Percentiles rank a stretch among this genome's conserved stretches.
Conservation (phyloP, 306 rosid species). For the Medicago arabica region DNA sequence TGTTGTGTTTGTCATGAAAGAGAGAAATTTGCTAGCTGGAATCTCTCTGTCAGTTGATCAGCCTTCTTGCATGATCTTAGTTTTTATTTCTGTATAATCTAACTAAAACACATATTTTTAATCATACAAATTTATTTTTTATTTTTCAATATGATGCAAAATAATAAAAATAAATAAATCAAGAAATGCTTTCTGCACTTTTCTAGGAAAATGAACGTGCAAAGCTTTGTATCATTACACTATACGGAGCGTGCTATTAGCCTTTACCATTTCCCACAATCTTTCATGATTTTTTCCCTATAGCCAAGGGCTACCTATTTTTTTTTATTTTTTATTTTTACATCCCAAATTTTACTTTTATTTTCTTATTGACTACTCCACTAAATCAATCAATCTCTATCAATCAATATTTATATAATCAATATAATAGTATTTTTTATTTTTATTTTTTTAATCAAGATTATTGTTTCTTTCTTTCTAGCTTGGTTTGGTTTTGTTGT, state of each 20-base stretch:
- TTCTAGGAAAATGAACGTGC: slow-evolving; percentile 84
- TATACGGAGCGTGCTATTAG: slow-evolving; percentile 59
- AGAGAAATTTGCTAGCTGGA: slow-evolving; percentile 76
- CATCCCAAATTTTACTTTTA: slow-evolving; percentile 17
- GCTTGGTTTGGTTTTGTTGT: slow-evolving; percentile 5
- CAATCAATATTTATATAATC: not conserved
- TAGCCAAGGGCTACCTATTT: slow-evolving; percentile 33
- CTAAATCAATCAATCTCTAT: slow-evolving; percentile 1
- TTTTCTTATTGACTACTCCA: slow-evolving; percentile 42
- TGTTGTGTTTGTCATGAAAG: slow-evolving; percentile 40
- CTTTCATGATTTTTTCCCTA: slow-evolving; percentile 52
- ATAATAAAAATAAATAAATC: not conserved
- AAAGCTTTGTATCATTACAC: slow-evolving; percentile 65
- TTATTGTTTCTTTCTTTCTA: not conserved
- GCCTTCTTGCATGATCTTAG: slow-evolving; percentile 94
- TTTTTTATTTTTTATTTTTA: slow-evolving; percentile 45
- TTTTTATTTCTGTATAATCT: slow-evolving; percentile 9
- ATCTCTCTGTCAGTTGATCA: slow-evolving; percentile 87
- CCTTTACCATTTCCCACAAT: slow-evolving; percentile 49
- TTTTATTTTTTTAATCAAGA: not conserved
- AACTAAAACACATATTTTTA: slow-evolving; percentile 1
- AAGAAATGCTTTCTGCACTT: slow-evolving; percentile 35
- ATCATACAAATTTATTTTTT: not conserved
- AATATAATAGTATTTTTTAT: not conserved
- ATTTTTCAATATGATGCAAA: not conserved